Evolutionary conservation across 768 basidiomycete species (phyloP).

Genomic region (Hysterangium stoloniferum): DNA sequence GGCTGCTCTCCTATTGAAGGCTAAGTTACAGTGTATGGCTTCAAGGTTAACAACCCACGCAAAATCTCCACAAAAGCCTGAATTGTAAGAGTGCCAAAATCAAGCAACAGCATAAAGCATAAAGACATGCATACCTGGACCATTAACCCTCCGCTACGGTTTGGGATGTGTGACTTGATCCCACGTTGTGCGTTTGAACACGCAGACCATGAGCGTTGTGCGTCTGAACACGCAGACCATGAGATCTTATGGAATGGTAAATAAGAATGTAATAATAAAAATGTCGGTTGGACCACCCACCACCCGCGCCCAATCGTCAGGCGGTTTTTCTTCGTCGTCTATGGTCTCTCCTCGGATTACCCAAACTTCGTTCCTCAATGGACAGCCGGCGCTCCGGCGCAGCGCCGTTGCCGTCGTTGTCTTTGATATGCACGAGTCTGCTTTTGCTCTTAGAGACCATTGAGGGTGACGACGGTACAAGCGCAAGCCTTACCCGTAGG

Average conservation of each 20-base stretch:
- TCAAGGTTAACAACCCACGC: background rate
- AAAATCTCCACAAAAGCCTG: constrained; percentile 11
- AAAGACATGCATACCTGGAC: background rate
- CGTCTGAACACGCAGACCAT: constrained; percentile 11
- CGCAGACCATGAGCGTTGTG: constrained; percentile 7
- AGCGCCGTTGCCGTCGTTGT: too few species aligned
- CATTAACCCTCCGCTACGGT: constrained; percentile 7
- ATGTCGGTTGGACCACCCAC: too few species aligned
- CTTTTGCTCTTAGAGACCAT: too few species aligned
- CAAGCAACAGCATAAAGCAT: background rate
- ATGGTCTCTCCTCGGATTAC: constrained; percentile 3
- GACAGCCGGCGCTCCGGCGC: too few species aligned
- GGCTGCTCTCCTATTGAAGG: background rate
- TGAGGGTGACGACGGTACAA: too few species aligned
- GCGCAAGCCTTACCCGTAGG: too few species aligned
- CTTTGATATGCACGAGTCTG: too few species aligned
- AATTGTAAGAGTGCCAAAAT: too few species aligned
- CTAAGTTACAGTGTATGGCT: background rate
- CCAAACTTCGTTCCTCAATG: constrained; percentile 5
- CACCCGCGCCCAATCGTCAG: background rate
- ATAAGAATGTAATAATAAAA: background rate
- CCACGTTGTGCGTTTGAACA: too few species aligned
- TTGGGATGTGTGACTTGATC: background rate
- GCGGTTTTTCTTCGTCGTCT: constrained; percentile 1
- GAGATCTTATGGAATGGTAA: constrained; percentile 1